These are phyloP conservation scores for Groenewaldozyma auringiensis DNA, from an alignment of 1,139 yeast species.

Conservation along the genomic window DNA sequence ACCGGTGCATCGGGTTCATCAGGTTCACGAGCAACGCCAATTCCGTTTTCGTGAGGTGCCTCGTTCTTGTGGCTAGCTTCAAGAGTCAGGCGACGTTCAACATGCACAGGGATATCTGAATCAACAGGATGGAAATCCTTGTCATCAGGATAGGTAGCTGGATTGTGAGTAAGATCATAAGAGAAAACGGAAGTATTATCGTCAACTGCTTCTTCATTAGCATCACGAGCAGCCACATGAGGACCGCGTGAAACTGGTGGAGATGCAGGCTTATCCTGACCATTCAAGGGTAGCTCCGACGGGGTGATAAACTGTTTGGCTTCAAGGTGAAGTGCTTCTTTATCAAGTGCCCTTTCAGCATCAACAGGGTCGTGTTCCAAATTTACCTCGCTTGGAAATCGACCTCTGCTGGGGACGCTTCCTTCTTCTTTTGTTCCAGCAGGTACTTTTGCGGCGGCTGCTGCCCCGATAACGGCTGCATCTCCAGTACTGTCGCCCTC, in stretches of 20 bases:
- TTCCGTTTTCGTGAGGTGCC: slow-evolving; percentile 12
- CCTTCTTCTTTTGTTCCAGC: slow-evolving; percentile 6
- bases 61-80: slow-evolving; percentile 29
- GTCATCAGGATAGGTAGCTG: slow-evolving; percentile 29
- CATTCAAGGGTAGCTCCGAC: slow-evolving; percentile 8
- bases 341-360: slow-evolving; percentile 15
- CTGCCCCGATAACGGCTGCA: slow-evolving; percentile 8
- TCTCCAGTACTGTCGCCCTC: slow-evolving; percentile 10
- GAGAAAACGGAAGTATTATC: slow-evolving; percentile 29
- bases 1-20: slow-evolving; percentile 22
- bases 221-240: slow-evolving; percentile 8
- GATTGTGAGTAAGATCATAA: slow-evolving; percentile 29
- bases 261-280: background rate
- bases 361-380: slow-evolving; percentile 17
- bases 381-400: slow-evolving; percentile 27
- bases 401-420: slow-evolving; percentile 18
- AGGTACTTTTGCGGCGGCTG: slow-evolving; percentile 9
- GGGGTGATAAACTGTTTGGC: slow-evolving; percentile 15
- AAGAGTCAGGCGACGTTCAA: slow-evolving; percentile 32
- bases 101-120: slow-evolving; percentile 26
- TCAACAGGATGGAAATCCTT: slow-evolving; percentile 30
- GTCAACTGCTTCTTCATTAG: slow-evolving; percentile 6
- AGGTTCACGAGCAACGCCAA: slow-evolving; percentile 32
- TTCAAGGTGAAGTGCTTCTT: slow-evolving; percentile 15
- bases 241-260: background rate